phyloP scores from a whole-genome alignment of 73 alveolate species.

The Paramecium pentaurelia region DNA sequence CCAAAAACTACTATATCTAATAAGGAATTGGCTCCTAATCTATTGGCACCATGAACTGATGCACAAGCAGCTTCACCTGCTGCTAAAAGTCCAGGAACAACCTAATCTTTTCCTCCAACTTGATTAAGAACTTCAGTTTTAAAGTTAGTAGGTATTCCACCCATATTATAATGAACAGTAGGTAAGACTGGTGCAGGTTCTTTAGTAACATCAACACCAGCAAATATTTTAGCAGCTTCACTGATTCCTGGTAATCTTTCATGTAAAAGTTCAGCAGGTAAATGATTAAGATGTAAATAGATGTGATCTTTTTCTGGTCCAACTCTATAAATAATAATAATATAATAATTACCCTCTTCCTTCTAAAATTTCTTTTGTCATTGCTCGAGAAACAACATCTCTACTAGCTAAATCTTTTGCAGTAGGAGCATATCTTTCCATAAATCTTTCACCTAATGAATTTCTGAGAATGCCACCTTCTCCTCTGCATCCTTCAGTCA shows the following conservation, averaged over 20 bases:
- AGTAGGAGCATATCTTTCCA: constrained; percentile 80
- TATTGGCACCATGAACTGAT: constrained; percentile 99
- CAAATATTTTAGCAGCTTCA: constrained; percentile 96
- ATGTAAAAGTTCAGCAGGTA: constrained; percentile 76
- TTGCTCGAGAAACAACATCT: constrained; percentile 95
- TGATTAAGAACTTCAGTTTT: constrained; percentile 83
- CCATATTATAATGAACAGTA: constrained; percentile 99
- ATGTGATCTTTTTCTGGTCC: constrained; percentile 90
- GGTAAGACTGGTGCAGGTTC: constrained; percentile 98
- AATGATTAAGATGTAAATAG: constrained; percentile 84
- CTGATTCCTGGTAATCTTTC: constrained; percentile 96
- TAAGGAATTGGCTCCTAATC: constrained; percentile 98
- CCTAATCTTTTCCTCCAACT: constrained; percentile 79
- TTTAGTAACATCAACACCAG: constrained; percentile 96
- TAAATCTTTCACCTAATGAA: constrained; percentile 84
- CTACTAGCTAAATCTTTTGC: constrained; percentile 94
- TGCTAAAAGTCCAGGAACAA: constrained; percentile 95
- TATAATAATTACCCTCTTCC: constrained; percentile 40
- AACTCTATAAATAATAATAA: constrained; percentile 62
- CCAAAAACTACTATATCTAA: constrained; percentile 97
- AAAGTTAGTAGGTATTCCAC: constrained; percentile 98
- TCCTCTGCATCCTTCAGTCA: constrained; percentile 98
- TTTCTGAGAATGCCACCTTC: constrained; percentile 95
- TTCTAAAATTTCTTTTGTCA: constrained; percentile 81
- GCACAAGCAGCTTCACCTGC: constrained; percentile 99